Conservation (phyloP, 2,329 filamentous ascomycete species). For the Simplicillium sp. region DNA sequence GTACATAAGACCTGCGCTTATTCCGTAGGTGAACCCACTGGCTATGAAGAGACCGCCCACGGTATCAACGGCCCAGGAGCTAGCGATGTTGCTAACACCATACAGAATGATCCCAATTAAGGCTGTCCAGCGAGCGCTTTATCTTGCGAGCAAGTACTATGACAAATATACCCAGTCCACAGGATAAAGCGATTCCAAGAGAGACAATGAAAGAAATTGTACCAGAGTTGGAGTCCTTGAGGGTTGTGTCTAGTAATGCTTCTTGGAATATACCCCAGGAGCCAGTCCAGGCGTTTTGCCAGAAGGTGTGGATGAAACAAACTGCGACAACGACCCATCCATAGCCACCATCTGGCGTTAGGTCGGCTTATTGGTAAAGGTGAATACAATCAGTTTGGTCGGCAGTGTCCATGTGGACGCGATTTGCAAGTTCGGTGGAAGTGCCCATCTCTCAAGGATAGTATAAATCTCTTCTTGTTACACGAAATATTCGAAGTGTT, state of each 20-base stretch:
- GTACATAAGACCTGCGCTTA: constrained; percentile 7
- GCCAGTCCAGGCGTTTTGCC: constrained; percentile 6
- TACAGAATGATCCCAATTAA: constrained; percentile 2
- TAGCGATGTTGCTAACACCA: constrained; percentile 1
- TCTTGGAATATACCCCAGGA: constrained; percentile 7
- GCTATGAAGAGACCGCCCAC: constrained; percentile 6
- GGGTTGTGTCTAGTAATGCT: constrained; percentile 1
- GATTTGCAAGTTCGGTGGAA: too few relatives aligned
- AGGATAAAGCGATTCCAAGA: constrained; percentile 4
- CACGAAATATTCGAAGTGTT: too few relatives aligned
- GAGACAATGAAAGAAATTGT: constrained; percentile 7
- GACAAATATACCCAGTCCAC: constrained; percentile 4
- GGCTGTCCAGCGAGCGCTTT: constrained; percentile 3
- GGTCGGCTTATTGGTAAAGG: too few relatives aligned
- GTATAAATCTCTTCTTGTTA: too few relatives aligned
- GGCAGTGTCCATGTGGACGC: too few relatives aligned
- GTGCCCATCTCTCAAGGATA: too few relatives aligned
- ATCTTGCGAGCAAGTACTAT: constrained; percentile 1
- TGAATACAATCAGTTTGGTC: too few relatives aligned
- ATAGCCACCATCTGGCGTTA: constrained; percentile 8
- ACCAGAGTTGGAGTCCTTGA: constrained; percentile 1
- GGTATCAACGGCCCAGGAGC: constrained; percentile 4
- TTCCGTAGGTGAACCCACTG: constrained; percentile 6
- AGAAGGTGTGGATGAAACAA: constrained; percentile 6
- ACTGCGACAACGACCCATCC: constrained; percentile 6